Percentiles rank a stretch among this genome's conserved stretches.
These are phyloP conservation scores for Leccinum uliginosum DNA, from an alignment of 768 basidiomycete species.

Conservation along the genomic window DNA sequence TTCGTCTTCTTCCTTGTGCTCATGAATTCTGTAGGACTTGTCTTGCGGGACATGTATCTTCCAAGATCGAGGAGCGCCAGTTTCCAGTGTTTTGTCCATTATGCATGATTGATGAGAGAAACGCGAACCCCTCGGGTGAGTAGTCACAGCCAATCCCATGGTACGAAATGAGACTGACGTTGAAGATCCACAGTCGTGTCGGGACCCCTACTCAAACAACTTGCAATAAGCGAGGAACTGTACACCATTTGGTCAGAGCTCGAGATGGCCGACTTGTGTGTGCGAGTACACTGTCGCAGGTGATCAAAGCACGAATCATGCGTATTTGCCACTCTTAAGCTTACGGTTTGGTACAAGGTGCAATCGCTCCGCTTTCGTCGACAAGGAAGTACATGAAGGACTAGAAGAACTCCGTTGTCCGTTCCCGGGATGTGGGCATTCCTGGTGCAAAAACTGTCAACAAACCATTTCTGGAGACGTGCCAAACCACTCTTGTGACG, in stretches of 20 bases:
- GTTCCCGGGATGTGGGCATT: slow-evolving; percentile 41
- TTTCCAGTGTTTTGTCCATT: slow-evolving; percentile 60
- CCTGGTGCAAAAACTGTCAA: slow-evolving; percentile 60
- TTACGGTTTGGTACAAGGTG: slow-evolving; percentile 39
- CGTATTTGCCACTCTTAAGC: not conserved
- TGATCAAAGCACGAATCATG: slow-evolving; percentile 16
- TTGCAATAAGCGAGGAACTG: slow-evolving; percentile 42
- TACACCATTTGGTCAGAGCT: slow-evolving; percentile 41
- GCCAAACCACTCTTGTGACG: slow-evolving; percentile 53
- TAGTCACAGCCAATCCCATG: not conserved
- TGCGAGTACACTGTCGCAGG: slow-evolving; percentile 47
- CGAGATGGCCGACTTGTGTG: slow-evolving; percentile 39
- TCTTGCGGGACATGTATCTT: slow-evolving; percentile 37
- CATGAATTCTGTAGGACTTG: slow-evolving; percentile 57
- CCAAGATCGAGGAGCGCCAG: slow-evolving; percentile 45
- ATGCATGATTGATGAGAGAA: slow-evolving; percentile 38
- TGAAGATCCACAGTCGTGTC: slow-evolving; percentile 33
- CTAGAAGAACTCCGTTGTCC: slow-evolving; percentile 46
- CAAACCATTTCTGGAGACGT: slow-evolving; percentile 31
- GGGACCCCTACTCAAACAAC: slow-evolving; percentile 30
- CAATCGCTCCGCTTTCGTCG: slow-evolving; percentile 43
- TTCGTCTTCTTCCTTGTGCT: slow-evolving; percentile 38
- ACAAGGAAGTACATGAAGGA: slow-evolving; percentile 42
- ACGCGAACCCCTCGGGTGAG: slow-evolving; percentile 32
- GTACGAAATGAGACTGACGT: not conserved